Base-by-base conservation (phyloP, 177 flowering plant genomes). In the Vitis hybrid region DNA sequence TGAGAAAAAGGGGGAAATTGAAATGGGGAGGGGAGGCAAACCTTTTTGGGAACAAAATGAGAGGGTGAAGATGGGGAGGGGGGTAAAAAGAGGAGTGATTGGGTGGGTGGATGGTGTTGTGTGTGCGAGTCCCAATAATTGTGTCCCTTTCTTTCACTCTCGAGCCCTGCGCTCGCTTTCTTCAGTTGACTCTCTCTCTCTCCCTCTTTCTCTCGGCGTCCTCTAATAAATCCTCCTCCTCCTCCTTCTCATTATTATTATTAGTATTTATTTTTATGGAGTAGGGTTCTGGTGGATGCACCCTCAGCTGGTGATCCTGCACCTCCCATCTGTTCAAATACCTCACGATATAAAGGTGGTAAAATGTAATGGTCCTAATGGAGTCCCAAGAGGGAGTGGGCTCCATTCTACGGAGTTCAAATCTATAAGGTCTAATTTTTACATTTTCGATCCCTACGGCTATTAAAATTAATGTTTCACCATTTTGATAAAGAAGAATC, bases 81-180 rank as follows among this genome's bases (percentile, higher is more conserved):
- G 30, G 30, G 30, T 26, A 13, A 15, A 23, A 55, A 34, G n/a
- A 14, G 51, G 56, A 39, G 58, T 4, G 70, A 62, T 12, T 4
- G 45, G 11, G 56, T 21, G 66, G 26, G 39, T 30, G 61, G 64
- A 67, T 72, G 74, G 74, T 70, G 64, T 67, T 79, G 64, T 75
- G 66, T 62, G 73, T 50, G 74, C 65, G 74, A 74, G 70, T 77
- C 72, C 76, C 78, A 80, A 82, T 79, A 71, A 75, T 80, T 74
- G 76, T 78, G 82, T 73, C 73, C 51, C 57, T 64, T 65, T 72
- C 78, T 67, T 74, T 74, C 73, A 74, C 71, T 80, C 85, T 82
- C 83, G 83, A 82, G 85, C 85, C 85, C 78, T 67, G 85, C 12
- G 85, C 78, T 13, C 55, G 32, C 60, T 61, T 75, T 67, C 73